Base-by-base conservation (phyloP, 1,284 basidiomycete species). In the Sutorius eximius region DNA sequence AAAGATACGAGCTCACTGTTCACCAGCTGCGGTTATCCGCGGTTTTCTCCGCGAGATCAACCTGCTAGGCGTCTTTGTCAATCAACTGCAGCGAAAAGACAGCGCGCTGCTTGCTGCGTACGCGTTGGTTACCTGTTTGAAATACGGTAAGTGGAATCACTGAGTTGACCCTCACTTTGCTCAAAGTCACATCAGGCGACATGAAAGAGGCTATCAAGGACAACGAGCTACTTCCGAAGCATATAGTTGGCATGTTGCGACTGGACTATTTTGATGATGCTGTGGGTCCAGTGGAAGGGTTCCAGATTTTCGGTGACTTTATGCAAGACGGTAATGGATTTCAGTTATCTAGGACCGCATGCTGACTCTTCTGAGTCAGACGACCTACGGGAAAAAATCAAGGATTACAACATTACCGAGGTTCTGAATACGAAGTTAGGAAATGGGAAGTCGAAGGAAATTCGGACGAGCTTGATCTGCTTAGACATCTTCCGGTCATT, bases 221-320 rank as follows among this genome's bases (percentile, higher is more conserved):
- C 4, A 47, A 52, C 1, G 15, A 51, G 8, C 11, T 29, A 9
- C 46, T 66, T 41, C 51, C 66, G 5, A 57, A 55, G 38, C 16
- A 60, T 12, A 61, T 66, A 3, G 57, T 67, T 16, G 44, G 56
- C 3, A 66, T 66, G 65, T 45, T 68, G 9, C 47, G 44, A 24
- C 41, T 58, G 32, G 54, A 70, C 47, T 70, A 61, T n/a, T 70
- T 66, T 11, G 63, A 69, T 5, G 67, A 69, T 40, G 57, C 65
- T 10, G 54, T 66, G 1, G 66, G 67, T n/a, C 47, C 16, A 5
- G 51, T 68, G 5, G 63, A 66, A 48, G 65, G 67, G 2, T 70
- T 70, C 48, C 67, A 67, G 18, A 56, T 66, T 5, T 69, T 70
- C 10, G 45, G 43, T 12, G 53, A 65, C 24, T 34, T 70, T 6